phyloP scores from a whole-genome alignment of 23 red algal genomes.

The Gracilaria gracilis region DNA sequence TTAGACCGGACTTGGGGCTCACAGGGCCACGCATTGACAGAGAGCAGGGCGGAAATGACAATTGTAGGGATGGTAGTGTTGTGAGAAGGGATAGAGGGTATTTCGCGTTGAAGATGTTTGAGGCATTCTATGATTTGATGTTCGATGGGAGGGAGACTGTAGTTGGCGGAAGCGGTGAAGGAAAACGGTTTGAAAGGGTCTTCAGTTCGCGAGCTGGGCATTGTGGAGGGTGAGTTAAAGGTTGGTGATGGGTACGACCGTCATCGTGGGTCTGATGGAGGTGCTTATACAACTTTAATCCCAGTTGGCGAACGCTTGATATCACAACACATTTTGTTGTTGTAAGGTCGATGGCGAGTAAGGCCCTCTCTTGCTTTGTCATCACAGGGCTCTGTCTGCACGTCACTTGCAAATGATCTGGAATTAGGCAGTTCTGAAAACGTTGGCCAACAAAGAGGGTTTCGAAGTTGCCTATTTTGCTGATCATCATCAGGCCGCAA shows the following conservation, averaged over 20 bases:
- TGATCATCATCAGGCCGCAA: no score
- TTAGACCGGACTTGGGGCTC: not conserved
- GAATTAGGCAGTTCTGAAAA: no score
- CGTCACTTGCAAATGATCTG: no score
- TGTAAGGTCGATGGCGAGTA: not conserved
- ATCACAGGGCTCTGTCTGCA: not conserved
- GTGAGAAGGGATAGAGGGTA: not conserved
- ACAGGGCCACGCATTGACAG: slow-evolving; percentile 20
- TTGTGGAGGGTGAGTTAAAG: not conserved
- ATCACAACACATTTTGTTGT: not conserved
- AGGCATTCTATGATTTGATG: not conserved
- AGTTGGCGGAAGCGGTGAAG: not conserved
- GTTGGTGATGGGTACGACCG: not conserved
- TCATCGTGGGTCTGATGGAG: not conserved
- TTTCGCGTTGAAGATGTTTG: not conserved
- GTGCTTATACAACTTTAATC: not conserved
- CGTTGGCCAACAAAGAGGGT: no score
- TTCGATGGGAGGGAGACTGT: not conserved
- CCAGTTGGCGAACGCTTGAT: not conserved
- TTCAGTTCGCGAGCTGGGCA: not conserved
- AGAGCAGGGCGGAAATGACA: slow-evolving; percentile 12
- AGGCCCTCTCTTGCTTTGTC: not conserved
- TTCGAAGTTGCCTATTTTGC: no score
- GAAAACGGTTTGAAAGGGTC: not conserved
- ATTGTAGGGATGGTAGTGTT: slow-evolving; percentile 1